Evolutionary conservation across 352 stramenopile genomes (phyloP), one percentile per base, ranked within the genome.

Genomic region (Pythium guiyangense): DNA sequence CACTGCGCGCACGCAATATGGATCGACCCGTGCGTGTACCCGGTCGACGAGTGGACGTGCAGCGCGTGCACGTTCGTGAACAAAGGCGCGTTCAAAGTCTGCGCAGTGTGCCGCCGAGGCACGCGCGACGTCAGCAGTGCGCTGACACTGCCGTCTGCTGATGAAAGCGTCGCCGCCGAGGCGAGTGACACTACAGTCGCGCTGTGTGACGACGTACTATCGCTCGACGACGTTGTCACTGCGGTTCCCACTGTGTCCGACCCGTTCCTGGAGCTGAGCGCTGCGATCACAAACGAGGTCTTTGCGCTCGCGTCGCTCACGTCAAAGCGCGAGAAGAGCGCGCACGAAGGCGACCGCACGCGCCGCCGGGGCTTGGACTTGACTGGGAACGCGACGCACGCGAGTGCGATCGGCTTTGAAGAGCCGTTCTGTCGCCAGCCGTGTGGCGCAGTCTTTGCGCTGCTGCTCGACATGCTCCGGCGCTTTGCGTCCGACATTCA

Each of bases 1-100:
- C 71, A 89, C 20, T 90, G 74, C 51, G 84, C 83, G 0, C 83
- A 94, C 49, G 80, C 86, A 11, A 63, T 95, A 34, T 95, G 83
- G 81, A 65, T 95, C 15, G 84, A 94, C 54, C 84, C 86, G 46
- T 81, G 71, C 29, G 65, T 92, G 54, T 67, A 79, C 49, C 61
- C 78, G 35, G 52, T 91, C 26, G 67, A 90, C 40, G 82, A 95
- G 37, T 95, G 86, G 86, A 49, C 52, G 14, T 95, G 86, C 46
- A 57, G 29, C 0, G 70, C 80, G 49, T 95, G 86, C 35, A 67
- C 67, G n/a, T 79, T 85, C 43, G 52, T 67, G n/a, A 94, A 94
- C 60, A 92, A 82, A 68, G 84, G 84, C 0, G 67, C 52, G 8
- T 57, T 47, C n/a, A 69, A 72, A 34, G 17, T 54, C 12, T 95